Percentiles rank a stretch among this genome's conserved stretches.
Conservation (phyloP, 2,329 filamentous ascomycete genomes). For the Arachnomyces sp. region DNA sequence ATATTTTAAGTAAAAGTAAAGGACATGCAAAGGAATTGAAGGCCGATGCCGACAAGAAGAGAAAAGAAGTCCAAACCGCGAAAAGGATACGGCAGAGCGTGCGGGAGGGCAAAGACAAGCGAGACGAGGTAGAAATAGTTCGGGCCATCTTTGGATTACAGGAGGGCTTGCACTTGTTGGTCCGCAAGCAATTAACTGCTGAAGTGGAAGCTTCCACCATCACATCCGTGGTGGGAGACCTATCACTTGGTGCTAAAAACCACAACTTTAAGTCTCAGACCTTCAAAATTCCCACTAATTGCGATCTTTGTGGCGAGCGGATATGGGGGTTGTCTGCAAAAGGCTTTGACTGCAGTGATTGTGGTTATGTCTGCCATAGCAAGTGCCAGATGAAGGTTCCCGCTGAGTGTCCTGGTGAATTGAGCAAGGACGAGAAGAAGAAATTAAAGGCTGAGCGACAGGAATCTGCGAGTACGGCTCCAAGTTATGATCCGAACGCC, state of each 20-base stretch:
- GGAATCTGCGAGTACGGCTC: constrained; percentile 58
- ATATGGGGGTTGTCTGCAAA: constrained; percentile 97
- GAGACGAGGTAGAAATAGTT: constrained; percentile 80
- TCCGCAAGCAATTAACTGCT: constrained; percentile 74
- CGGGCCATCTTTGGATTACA: constrained; percentile 74
- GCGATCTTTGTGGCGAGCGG: constrained; percentile 88
- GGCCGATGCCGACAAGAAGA: constrained; percentile 76
- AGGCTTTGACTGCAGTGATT: constrained; percentile 91
- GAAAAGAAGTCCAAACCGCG: constrained; percentile 70
- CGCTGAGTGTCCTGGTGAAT: constrained; percentile 87
- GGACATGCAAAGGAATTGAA: constrained; percentile 69
- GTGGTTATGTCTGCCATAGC: constrained; percentile 94
- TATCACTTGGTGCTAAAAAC: constrained; percentile 84
- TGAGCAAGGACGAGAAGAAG: constrained; percentile 90
- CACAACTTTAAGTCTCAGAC: constrained; percentile 99
- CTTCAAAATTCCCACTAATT: constrained; percentile 98
- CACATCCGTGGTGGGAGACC: constrained; percentile 80
- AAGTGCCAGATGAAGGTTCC: constrained; percentile 99
- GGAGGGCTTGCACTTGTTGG: constrained; percentile 74
- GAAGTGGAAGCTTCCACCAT: constrained; percentile 93
- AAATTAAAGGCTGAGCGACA: constrained; percentile 83
- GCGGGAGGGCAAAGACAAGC: constrained; percentile 74
- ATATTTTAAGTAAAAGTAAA: constrained; percentile 87
- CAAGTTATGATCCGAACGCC: constrained; percentile 26
- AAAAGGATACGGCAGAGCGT: constrained; percentile 67